Conservation (phyloP, 768 basidiomycete species). For the Polyporus arcularius region DNA sequence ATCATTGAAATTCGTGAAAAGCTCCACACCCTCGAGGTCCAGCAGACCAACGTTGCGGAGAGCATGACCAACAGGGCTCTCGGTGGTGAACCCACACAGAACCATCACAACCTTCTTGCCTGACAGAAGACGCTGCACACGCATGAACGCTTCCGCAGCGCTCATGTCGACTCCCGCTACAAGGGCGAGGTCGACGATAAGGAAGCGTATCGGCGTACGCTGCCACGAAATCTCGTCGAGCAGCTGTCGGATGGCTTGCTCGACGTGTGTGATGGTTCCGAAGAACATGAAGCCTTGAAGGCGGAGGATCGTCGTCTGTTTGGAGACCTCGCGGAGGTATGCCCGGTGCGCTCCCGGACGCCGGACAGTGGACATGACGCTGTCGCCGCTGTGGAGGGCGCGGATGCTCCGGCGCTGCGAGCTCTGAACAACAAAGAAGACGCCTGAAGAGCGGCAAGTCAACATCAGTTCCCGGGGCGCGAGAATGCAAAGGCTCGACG, state of each 20-base stretch:
- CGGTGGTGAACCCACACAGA: constrained; percentile 76
- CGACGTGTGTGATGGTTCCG: constrained; percentile 89
- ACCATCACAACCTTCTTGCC: constrained; percentile 82
- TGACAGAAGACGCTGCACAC: constrained; percentile 79
- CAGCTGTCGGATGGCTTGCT: constrained; percentile 78
- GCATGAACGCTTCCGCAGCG: constrained; percentile 91
- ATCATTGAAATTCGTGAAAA: constrained; percentile 81
- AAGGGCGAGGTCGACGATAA: constrained; percentile 84
- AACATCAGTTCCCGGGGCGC: neutral
- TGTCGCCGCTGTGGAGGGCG: constrained; percentile 77
- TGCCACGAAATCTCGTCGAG: constrained; percentile 74
- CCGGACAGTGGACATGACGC: constrained; percentile 88
- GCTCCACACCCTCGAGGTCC: constrained; percentile 74
- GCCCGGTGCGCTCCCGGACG: constrained; percentile 84
- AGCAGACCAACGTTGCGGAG: constrained; percentile 79
- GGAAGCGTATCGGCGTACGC: constrained; percentile 80
- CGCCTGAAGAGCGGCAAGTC: constrained; percentile 43
- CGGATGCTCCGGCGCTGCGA: constrained; percentile 86
- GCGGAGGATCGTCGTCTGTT: constrained; percentile 85
- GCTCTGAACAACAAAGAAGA: constrained; percentile 98
- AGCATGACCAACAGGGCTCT: constrained; percentile 69
- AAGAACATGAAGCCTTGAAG: constrained; percentile 93
- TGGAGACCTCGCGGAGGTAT: constrained; percentile 91
- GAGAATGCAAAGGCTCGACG: constrained; percentile 27
- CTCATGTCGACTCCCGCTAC: constrained; percentile 94